Base-by-base conservation (phyloP, 331 rosid species). In the Rosa hybrid region DNA sequence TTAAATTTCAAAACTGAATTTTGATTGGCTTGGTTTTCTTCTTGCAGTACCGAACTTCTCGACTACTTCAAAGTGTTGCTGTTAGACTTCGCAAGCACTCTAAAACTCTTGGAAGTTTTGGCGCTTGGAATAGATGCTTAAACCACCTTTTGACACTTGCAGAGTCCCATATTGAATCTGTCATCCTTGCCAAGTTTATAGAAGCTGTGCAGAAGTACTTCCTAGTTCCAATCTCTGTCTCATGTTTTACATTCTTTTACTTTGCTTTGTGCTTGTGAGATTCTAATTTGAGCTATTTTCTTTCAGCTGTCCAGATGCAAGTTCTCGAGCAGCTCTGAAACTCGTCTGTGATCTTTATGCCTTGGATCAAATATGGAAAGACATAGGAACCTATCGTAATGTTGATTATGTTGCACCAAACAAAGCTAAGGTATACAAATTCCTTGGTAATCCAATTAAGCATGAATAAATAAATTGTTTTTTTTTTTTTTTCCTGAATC, bases 91-190 rank as follows among this genome's bases (percentile, higher is more conserved):
- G 82, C 54, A 95, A 95, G 89, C 98, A 95, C 83, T 87, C 97
- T 44, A 93, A 93, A 87, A 71, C 87, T 53, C 99, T 93, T 49
- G 99, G 99, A 74, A 68, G 79, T 76, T 95, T 95, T 83, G 97
- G 98, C 72, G 97, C 98, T 56, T 95, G 99, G 99, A 95, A 95
- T 81, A 86, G 98, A 87, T 95, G 99, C 88, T 90, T 95, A 82
- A 93, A 95, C 86, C 99, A 95, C 86, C 98, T 95, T 39, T 81
- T 95, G 83, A 93, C 99, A 30, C 97, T 95, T 49, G 96, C 99
- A 16, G 99, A 95, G 77, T 95, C 99, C 45, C 99, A 95, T 80
- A 87, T 93, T 50, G 99, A 95, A 77, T 83, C 99, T 17, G 94
- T 90, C 87, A 90, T 95, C 84, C 98, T 95, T 34, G 97, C 94